Percentiles rank a stretch among this genome's conserved stretches.
Evolutionary conservation across 164 flowering plant species (phyloP).

Genomic region (Annona squamosa): DNA sequence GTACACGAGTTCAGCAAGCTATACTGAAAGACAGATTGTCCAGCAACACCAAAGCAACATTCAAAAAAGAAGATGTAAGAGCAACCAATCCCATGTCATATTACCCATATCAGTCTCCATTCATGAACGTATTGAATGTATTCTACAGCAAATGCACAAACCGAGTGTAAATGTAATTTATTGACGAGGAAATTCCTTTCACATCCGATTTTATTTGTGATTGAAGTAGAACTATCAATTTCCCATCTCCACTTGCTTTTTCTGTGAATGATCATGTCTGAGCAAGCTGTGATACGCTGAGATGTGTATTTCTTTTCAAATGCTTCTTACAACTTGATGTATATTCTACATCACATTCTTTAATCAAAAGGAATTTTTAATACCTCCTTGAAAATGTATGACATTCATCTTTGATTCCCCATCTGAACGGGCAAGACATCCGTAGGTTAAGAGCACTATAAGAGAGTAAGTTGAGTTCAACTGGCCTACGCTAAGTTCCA

Average conservation of each 20-base stretch:
- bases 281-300: too few relatives aligned
- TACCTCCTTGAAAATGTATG: too few relatives aligned
- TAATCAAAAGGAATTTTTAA: too few relatives aligned
- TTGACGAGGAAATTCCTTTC: background rate
- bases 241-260: background rate
- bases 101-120: background rate
- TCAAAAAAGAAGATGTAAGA: background rate
- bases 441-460: too few relatives aligned
- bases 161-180: background rate
- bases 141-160: too few relatives aligned
- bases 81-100: background rate
- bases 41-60: background rate
- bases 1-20: constrained; percentile 55
- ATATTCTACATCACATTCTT: too few relatives aligned
- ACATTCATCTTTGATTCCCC: too few relatives aligned
- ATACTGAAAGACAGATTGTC: constrained; percentile 28
- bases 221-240: background rate
- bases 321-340: too few relatives aligned
- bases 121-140: background rate
- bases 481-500: too few relatives aligned
- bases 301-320: too few relatives aligned
- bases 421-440: too few relatives aligned
- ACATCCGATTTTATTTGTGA: background rate
- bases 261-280: background rate
- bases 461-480: too few relatives aligned